phyloP scores from a whole-genome alignment of 192 early-diverging fungal genomes.

The Piromyces sp. region DNA sequence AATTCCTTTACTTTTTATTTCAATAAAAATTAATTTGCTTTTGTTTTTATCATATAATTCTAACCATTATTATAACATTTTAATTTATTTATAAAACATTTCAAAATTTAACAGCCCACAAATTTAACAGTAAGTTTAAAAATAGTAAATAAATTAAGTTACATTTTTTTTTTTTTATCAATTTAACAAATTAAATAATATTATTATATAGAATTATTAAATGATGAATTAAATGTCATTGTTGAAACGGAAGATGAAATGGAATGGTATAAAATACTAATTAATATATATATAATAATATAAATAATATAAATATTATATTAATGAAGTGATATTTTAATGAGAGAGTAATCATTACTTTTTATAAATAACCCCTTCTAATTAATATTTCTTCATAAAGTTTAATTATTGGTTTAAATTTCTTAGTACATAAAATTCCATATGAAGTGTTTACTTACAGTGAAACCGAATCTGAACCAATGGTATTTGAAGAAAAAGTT shows the following conservation, averaged over 20 bases:
- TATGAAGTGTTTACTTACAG: neutral
- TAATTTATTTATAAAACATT: no score
- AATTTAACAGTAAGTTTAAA: neutral
- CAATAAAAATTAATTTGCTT: no score
- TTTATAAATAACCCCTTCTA: no score
- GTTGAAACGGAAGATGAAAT: neutral
- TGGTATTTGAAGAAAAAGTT: slow-evolving; percentile 32
- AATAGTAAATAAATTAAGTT: no score
- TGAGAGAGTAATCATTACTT: no score
- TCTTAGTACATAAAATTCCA: slow-evolving; percentile 1
- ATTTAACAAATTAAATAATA: neutral
- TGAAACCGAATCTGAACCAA: slow-evolving; percentile 16
- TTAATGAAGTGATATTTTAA: no score
- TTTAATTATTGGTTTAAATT: neutral
- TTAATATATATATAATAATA: no score
- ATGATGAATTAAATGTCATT: neutral
- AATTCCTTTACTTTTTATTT: no score
- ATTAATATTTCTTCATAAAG: neutral
- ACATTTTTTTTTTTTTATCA: no score
- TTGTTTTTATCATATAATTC: no score
- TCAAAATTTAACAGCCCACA: neutral
- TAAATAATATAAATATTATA: no score
- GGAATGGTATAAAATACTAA: neutral
- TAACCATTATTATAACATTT: no score
- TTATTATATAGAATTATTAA: neutral